Conservation (phyloP, 441 rosid genomes). For the Erysimum pusillum region DNA sequence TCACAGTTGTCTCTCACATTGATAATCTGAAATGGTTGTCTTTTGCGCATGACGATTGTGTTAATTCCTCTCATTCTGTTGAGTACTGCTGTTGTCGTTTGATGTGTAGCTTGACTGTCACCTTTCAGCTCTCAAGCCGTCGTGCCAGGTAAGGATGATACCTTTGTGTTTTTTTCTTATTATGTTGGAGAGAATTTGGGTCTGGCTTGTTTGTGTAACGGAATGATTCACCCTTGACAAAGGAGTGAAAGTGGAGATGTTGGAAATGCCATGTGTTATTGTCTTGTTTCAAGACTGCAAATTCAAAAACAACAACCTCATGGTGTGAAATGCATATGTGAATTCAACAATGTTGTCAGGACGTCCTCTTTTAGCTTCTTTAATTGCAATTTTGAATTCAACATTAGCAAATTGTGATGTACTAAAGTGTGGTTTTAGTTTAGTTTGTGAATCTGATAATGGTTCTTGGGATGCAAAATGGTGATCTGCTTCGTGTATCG, state of each 20-base stretch:
- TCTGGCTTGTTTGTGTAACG: background rate
- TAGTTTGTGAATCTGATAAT: too few species aligned
- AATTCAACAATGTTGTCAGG: background rate
- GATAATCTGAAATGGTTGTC: background rate
- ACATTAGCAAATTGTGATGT: too few species aligned
- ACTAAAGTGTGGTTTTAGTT: too few species aligned
- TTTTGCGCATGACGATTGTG: background rate
- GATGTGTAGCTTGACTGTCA: background rate
- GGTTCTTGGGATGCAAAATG: too few species aligned
- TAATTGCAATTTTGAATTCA: background rate
- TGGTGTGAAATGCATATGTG: constrained; percentile 23
- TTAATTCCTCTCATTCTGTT: background rate
- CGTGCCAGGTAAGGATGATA: background rate
- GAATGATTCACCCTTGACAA: background rate
- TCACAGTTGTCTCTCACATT: background rate
- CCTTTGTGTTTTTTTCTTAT: background rate
- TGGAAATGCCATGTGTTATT: constrained; percentile 13
- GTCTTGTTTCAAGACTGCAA: constrained; percentile 18
- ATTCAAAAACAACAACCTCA: constrained; percentile 4
- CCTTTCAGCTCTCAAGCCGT: background rate
- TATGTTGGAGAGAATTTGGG: background rate
- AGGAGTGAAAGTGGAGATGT: constrained; percentile 13
- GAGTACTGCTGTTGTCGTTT: background rate
- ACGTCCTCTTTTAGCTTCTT: constrained; percentile 11
- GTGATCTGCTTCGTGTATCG: too few species aligned